Base-by-base conservation (phyloP, 2,329 filamentous ascomycete species). In the Chaetomium sp. region DNA sequence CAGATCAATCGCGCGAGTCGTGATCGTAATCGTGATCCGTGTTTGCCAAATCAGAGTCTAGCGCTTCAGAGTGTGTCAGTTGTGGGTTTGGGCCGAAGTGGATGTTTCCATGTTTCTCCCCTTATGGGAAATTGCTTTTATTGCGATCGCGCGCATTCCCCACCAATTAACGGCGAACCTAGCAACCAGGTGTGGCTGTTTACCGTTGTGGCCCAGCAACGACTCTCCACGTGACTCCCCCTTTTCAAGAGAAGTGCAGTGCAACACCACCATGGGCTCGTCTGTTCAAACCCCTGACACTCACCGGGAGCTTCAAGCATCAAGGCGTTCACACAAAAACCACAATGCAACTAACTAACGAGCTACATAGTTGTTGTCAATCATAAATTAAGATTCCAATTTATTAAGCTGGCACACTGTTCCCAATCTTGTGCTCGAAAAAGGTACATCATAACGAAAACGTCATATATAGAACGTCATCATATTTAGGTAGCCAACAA, bases 181-280 rank as follows among this genome's bases (percentile, higher is more conserved):
- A 29, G 12, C 45, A 13, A 38, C 7, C 33, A n/a, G 25, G 31
- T 38, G 53, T 55, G 31, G 47, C 58, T 70, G 65, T 70, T 69
- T 69, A 69, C 63, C 45, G 50, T 29, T 66, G 64, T 70, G 68
- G 63, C 68, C 67, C 56, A 64, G 69, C 69, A 70, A 70, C 69
- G 58, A 38, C 4, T 0, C 5, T 16, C 49, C 67, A 69, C 65
- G 66, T 69, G 68, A 54, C 13, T n/a, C 0, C 47, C 49, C 63
- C 51, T 53, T 54, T 55, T 35, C 38, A 50, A 49, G 33, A 10
- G n/a, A 13, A 56, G 12, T 19, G 4, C 50, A 53, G 6, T 25
- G 33, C 12, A n/a, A n/a, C 33, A 3, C 12, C 8, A 6, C 27
- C 27, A 6, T 29, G 3, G 27, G 6, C 27, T 29, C 6, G 27